phyloP scores from a whole-genome alignment of 140 eudicot genomes.

The Bidens hawaiensis region DNA sequence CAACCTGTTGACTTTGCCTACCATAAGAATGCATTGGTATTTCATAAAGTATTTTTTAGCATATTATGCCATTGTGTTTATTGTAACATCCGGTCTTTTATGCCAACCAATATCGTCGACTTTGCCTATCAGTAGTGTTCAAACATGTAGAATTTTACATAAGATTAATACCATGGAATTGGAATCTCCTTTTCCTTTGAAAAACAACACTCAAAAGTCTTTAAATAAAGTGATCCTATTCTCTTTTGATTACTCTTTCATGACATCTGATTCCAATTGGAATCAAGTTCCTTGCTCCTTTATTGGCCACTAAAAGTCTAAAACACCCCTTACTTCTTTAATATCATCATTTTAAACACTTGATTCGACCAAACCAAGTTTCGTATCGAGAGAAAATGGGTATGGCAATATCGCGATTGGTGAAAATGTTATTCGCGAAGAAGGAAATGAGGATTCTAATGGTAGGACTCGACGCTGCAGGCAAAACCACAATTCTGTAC shows the following conservation, averaged over 20 bases:
- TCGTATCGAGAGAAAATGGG: constrained; percentile 21
- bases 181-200: constrained; percentile 10
- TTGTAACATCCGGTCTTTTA: too few relatives aligned
- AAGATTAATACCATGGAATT: constrained; percentile 13
- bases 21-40: too few relatives aligned
- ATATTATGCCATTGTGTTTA: neutral
- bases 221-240: constrained; percentile 13
- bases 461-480: constrained; percentile 62
- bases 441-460: constrained; percentile 56
- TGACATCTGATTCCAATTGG: constrained; percentile 27
- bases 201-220: constrained; percentile 8
- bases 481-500: constrained; percentile 53
- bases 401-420: constrained; percentile 29
- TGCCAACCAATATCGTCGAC: too few relatives aligned
- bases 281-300: constrained; percentile 32
- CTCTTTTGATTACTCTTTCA: constrained; percentile 16
- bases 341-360: neutral
- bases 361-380: neutral
- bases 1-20: too few relatives aligned
- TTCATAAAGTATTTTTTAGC: too few relatives aligned
- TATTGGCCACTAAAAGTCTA: constrained; percentile 16
- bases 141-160: constrained; percentile 1
- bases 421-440: constrained; percentile 42
- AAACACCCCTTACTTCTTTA: constrained; percentile 9
- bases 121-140: too few relatives aligned